phyloP scores from a whole-genome alignment of 345 rosid species.

The Syzygium jambos region DNA sequence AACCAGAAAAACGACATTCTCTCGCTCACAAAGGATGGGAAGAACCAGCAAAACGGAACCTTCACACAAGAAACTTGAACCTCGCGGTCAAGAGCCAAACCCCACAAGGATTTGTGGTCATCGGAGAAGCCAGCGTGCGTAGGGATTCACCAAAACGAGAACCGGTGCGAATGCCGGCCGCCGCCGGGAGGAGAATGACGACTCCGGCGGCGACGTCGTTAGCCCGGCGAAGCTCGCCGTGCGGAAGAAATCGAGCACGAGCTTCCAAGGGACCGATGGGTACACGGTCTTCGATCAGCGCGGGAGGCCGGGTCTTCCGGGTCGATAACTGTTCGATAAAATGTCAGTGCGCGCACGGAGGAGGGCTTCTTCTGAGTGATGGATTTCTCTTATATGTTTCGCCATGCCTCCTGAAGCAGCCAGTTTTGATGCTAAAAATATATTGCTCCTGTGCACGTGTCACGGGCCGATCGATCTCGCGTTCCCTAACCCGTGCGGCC shows the following conservation, averaged over 20 bases:
- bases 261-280: conserved; percentile 50
- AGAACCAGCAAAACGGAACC: background rate
- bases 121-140: background rate
- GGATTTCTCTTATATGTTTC: background rate
- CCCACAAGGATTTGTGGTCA: background rate
- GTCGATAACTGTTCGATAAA: conserved; percentile 45
- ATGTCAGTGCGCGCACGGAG: background rate
- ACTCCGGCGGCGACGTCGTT: background rate
- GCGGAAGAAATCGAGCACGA: conserved; percentile 48
- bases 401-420: background rate
- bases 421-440: background rate
- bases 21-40: no score
- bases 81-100: background rate
- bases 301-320: conserved; percentile 29
- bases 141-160: background rate
- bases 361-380: conserved; percentile 22
- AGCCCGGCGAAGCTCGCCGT: conserved; percentile 12
- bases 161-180: background rate
- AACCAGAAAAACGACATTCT: no score
- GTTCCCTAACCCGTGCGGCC: no score
- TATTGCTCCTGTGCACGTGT: background rate
- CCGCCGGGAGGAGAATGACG: background rate
- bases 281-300: conserved; percentile 36
- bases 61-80: background rate
- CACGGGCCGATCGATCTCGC: no score